Evolutionary conservation across 164 flowering plant genomes (phyloP), one percentile per base, ranked within the genome.

Genomic region (Umbilicus rupestris): DNA sequence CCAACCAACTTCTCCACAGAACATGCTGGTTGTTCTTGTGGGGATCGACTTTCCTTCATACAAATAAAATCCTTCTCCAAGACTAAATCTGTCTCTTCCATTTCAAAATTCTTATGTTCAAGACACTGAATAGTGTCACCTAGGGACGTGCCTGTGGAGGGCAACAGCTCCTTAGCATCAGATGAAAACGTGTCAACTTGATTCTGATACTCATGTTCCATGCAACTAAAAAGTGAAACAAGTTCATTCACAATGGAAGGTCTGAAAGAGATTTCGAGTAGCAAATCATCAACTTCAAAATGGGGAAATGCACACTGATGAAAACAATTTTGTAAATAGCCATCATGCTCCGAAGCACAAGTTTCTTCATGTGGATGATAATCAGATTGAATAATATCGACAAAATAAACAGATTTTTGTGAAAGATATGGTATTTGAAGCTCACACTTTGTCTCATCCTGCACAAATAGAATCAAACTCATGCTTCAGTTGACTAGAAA

Each of bases 241-340:
- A 80, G 68, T 65, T 76, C 78, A 67, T 80, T 82, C 50, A 70
- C 77, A 47, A 67, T 24, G 50, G 74, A 66, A 12, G 68, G 63
- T 58, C 64, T 26, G 31, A 70, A 59, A 67, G 45, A 57, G 70
- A 39, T 45, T 65, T 71, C 81, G 69, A 76, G 69, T 59, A 75
- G 63, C 64, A 73, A 73, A 74, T 83, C 96, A 64, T 82, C 79
- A 63, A 84, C 83, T 80, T 93, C 98, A 57, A 88, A 73, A 70
- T 74, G 70, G 42, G 88, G 87, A 69, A 80, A 82, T 57, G 52
- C 59, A 20, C 22, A 35, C 39, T 62, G n/a, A 62, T n/a, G 35
- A 42, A 30, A 62, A 59, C 10, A 72, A 39, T n/a, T 62, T 69
- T 50, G 69, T 46, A 37, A 19, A 66, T 30, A 70, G 70, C 68